A percentile compares a stretch with the other conserved stretches of the same genome.
phyloP scores from a whole-genome alignment of 345 rosid genomes.

The Sapria himalayana region DNA sequence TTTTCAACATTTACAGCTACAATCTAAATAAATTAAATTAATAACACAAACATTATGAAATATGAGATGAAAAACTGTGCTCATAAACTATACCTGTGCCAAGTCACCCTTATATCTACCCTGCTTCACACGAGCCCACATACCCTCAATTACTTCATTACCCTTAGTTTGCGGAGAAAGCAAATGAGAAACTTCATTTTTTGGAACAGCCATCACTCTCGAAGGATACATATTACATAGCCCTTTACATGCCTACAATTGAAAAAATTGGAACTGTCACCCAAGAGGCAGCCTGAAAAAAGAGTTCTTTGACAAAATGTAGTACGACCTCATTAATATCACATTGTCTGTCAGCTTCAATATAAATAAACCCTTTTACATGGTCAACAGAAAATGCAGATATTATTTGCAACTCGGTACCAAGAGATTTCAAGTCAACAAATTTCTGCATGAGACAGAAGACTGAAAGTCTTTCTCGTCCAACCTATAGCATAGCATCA shows the following conservation, averaged over 20 bases:
- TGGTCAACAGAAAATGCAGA: constrained; percentile 66
- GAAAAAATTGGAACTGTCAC: constrained; percentile 1
- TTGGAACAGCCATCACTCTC: constrained; percentile 38
- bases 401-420: constrained; percentile 34
- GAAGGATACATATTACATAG: constrained; percentile 43
- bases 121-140: constrained; percentile 73
- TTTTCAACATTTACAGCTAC: constrained; percentile 48
- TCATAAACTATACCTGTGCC: constrained; percentile 34
- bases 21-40: constrained; percentile 29
- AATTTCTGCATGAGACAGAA: constrained; percentile 93
- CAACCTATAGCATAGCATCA: constrained; percentile 31
- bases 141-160: constrained; percentile 35
- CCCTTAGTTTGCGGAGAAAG: constrained; percentile 31
- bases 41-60: background rate
- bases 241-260: constrained; percentile 53
- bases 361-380: constrained; percentile 50
- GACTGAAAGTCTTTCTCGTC: constrained; percentile 57
- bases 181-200: constrained; percentile 41
- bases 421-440: constrained; percentile 47
- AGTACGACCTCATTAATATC: constrained; percentile 52
- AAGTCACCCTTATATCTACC: constrained; percentile 94
- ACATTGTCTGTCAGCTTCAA: constrained; percentile 58
- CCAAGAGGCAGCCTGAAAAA: background rate
- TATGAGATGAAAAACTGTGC: constrained; percentile 1
- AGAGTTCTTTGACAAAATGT: background rate